Evolutionary conservation across 2,329 filamentous ascomycete species (phyloP).

Genomic region (Xylaria arbuscula): DNA sequence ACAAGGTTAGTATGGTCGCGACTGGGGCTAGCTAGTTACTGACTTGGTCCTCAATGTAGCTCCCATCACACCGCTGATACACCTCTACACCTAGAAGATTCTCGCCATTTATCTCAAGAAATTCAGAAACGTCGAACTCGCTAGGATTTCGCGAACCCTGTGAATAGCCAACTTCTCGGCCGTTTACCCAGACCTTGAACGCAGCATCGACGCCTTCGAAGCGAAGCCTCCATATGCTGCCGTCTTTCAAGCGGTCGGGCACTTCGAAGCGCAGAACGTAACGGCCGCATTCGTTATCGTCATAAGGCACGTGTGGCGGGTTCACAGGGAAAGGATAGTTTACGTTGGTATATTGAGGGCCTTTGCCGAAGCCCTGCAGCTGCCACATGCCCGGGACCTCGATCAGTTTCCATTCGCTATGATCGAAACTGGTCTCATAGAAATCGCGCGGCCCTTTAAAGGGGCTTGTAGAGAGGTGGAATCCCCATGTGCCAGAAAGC

Average conservation of each 20-base stretch:
- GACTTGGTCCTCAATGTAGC: slow-evolving; percentile 75
- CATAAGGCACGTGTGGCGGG: slow-evolving; percentile 71
- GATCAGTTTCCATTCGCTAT: slow-evolving; percentile 58
- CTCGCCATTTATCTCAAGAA: slow-evolving; percentile 56
- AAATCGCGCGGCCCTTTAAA: slow-evolving; percentile 58
- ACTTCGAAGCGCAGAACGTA: slow-evolving; percentile 70
- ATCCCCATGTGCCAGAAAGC: slow-evolving; percentile 67
- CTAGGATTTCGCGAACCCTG: slow-evolving; percentile 78
- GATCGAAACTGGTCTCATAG: slow-evolving; percentile 52
- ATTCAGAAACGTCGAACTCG: slow-evolving; percentile 75
- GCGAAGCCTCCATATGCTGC: slow-evolving; percentile 71
- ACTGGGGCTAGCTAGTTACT: slow-evolving; percentile 18
- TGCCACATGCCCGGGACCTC: slow-evolving; percentile 76
- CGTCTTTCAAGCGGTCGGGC: slow-evolving; percentile 55
- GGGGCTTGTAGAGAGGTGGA: slow-evolving; percentile 60
- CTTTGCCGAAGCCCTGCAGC: slow-evolving; percentile 69
- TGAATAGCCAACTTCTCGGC: slow-evolving; percentile 73
- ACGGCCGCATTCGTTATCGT: slow-evolving; percentile 73
- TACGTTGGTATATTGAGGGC: slow-evolving; percentile 73
- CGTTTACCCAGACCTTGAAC: slow-evolving; percentile 78
- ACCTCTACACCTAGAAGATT: slow-evolving; percentile 74
- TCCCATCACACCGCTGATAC: slow-evolving; percentile 78
- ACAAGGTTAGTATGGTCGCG: slow-evolving; percentile 26
- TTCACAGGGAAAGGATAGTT: slow-evolving; percentile 71
- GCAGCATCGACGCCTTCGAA: slow-evolving; percentile 81